Conservation (phyloP, 129 eudicot species). For the Flaveria robusta region DNA sequence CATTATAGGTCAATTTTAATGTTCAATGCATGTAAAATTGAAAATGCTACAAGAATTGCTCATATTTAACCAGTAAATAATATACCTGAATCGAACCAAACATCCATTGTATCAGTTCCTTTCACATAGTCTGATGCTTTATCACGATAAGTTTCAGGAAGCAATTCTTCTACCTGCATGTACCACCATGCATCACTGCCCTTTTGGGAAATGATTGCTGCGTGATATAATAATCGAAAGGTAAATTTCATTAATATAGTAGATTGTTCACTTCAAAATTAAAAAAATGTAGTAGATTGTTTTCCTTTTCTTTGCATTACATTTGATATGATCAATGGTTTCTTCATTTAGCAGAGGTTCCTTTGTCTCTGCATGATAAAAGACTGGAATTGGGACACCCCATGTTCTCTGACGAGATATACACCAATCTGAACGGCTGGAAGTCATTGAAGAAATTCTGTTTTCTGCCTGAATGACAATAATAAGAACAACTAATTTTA, state of each 20-base stretch:
- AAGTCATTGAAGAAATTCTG: slow-evolving; percentile 83
- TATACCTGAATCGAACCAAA: slow-evolving; percentile 98
- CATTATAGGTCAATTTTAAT: background rate
- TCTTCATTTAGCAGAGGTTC: slow-evolving; percentile 89
- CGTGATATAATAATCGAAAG: slow-evolving; percentile 28
- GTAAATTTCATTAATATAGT: slow-evolving; percentile 3
- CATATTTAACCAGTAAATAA: background rate
- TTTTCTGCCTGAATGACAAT: slow-evolving; percentile 64
- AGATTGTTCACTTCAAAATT: background rate
- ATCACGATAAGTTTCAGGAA: slow-evolving; percentile 79
- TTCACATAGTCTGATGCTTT: slow-evolving; percentile 83
- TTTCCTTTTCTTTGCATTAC: slow-evolving; percentile 40
- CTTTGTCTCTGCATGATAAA: slow-evolving; percentile 85
- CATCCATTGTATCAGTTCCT: slow-evolving; percentile 99
- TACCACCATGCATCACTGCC: slow-evolving; percentile 99
- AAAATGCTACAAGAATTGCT: background rate
- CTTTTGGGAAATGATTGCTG: slow-evolving; percentile 89
- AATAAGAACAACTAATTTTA: background rate
- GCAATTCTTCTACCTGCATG: slow-evolving; percentile 88
- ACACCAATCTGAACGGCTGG: slow-evolving; percentile 98
- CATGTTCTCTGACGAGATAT: slow-evolving; percentile 98
- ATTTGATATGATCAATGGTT: slow-evolving; percentile 82
- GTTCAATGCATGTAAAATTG: background rate
- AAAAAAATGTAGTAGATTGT: background rate
- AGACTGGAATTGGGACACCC: slow-evolving; percentile 99